These are phyloP conservation scores for Sporothrix mexicana DNA, from an alignment of 2,329 filamentous ascomycete genomes.

Conservation along the genomic window DNA sequence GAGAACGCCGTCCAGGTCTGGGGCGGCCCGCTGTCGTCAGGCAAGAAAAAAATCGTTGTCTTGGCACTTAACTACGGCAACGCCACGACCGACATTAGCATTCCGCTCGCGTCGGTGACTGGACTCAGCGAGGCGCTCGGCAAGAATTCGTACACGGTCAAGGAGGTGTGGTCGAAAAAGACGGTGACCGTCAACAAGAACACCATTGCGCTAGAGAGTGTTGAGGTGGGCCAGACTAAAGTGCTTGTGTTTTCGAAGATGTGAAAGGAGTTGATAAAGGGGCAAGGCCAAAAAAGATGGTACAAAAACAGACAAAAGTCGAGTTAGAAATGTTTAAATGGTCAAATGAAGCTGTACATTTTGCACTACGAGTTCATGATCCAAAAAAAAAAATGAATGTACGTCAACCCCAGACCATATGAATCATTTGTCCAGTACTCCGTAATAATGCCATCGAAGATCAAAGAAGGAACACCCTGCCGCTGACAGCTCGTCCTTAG, in stretches of 20 bases:
- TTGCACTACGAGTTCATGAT: no score
- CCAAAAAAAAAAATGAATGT: no score
- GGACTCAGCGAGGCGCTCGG: neutral
- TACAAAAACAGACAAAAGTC: no score
- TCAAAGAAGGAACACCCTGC: no score
- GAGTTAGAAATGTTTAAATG: no score
- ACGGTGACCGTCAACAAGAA: neutral
- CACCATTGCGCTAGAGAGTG: neutral
- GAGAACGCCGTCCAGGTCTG: conserved; percentile 34
- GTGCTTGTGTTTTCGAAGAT: conserved; percentile 2
- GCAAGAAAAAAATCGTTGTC: conserved; percentile 27
- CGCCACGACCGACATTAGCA: neutral
- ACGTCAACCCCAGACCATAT: no score
- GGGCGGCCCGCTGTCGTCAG: conserved; percentile 36
- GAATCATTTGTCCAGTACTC: no score
- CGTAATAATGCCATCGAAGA: no score
- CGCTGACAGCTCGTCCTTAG: neutral
- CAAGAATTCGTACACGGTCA: conserved; percentile 1
- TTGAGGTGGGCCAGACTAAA: neutral
- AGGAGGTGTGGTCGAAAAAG: conserved; percentile 6
- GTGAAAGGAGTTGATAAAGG: neutral
- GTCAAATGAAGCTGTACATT: no score
- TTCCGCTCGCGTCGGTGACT: neutral
- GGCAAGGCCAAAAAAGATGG: neutral
- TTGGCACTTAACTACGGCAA: conserved; percentile 33